phyloP scores from a whole-genome alignment of 768 basidiomycete genomes.

The Lentinula aciculospora region DNA sequence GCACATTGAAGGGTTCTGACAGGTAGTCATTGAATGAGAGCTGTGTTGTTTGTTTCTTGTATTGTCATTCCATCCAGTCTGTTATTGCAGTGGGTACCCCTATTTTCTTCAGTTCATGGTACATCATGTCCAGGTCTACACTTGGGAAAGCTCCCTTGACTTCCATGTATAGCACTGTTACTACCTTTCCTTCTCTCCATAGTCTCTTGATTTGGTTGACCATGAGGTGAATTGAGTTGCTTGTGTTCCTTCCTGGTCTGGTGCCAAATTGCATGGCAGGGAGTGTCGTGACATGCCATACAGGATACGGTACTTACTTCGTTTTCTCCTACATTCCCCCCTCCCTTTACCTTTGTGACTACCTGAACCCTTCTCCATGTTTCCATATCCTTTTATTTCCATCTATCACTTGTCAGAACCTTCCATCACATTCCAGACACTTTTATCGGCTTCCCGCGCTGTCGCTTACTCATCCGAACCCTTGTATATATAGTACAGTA shows the following conservation, averaged over 20 bases:
- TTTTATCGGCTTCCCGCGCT: too few species aligned
- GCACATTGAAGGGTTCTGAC: slow-evolving; percentile 8
- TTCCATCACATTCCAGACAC: too few species aligned
- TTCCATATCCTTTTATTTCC: too few species aligned
- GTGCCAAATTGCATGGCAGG: slow-evolving; percentile 22
- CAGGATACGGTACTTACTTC: too few species aligned
- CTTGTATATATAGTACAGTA: too few species aligned
- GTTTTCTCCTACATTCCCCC: too few species aligned
- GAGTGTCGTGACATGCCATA: too few species aligned
- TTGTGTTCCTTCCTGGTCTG: slow-evolving; percentile 21
- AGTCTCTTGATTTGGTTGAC: slow-evolving; percentile 15
- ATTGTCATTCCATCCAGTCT: slow-evolving; percentile 10
- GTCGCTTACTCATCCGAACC: too few species aligned
- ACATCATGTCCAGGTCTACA: slow-evolving; percentile 10
- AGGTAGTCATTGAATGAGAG: slow-evolving; percentile 19
- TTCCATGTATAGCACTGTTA: slow-evolving; percentile 22
- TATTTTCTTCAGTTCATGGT: slow-evolving; percentile 16
- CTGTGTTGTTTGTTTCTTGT: slow-evolving; percentile 14
- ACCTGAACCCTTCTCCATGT: too few species aligned
- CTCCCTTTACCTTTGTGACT: too few species aligned
- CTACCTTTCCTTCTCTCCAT: slow-evolving; percentile 18
- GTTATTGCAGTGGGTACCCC: slow-evolving; percentile 17
- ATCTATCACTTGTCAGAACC: too few species aligned
- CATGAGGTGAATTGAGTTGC: slow-evolving; percentile 21
- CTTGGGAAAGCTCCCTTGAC: slow-evolving; percentile 23